These are phyloP conservation scores for Backusella parvicylindrica DNA, from an alignment of 192 early-diverging fungal species.

Conservation along the genomic window DNA sequence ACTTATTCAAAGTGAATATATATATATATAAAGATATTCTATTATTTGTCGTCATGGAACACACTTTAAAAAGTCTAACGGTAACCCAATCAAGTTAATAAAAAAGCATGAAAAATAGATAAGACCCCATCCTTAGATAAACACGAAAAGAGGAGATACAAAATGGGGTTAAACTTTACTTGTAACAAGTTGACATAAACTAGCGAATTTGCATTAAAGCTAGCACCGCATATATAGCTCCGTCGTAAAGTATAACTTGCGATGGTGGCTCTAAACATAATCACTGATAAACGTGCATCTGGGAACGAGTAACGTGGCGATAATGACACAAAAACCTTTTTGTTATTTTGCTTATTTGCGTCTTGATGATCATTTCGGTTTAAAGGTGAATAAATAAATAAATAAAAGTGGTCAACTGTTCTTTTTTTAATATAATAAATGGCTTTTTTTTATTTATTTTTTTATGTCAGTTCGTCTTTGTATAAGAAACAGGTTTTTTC, in stretches of 20 bases:
- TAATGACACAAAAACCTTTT: not conserved
- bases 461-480: not conserved
- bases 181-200: conserved; percentile 14
- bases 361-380: not conserved
- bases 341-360: no score
- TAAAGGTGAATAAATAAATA: not conserved
- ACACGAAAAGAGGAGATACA: no score
- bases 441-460: not conserved
- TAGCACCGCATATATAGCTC: conserved; percentile 8
- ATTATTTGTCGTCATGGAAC: no score
- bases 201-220: conserved; percentile 13
- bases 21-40: no score
- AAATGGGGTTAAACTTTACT: no score
- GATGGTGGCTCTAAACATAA: not conserved
- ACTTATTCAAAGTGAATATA: no score
- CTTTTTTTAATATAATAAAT: not conserved
- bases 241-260: conserved; percentile 12
- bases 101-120: no score
- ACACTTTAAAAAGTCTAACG: no score
- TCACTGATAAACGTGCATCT: conserved; percentile 1
- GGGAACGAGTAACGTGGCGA: not conserved
- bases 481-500: not conserved
- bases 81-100: no score
- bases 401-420: not conserved
- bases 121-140: no score